These are phyloP conservation scores for Aspergillus panamensis DNA, from an alignment of 495 filamentous ascomycete species.

Conservation along the genomic window DNA sequence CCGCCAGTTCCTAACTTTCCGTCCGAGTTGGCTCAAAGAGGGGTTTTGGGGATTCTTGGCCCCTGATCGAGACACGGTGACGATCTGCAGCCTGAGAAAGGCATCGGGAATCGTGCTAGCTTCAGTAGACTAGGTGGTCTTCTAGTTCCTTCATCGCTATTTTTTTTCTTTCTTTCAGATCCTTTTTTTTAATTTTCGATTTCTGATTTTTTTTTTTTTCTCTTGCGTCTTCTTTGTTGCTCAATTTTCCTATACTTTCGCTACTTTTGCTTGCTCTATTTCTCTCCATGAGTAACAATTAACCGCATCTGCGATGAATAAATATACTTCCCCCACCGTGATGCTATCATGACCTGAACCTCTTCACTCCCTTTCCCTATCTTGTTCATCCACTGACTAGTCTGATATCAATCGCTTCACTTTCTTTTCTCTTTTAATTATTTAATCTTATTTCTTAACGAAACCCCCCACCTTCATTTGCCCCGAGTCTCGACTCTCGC, in stretches of 20 bases:
- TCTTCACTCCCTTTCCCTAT: not conserved
- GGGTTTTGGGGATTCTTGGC: slow-evolving; percentile 11
- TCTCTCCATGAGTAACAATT: not conserved
- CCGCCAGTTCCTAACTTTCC: slow-evolving; percentile 8
- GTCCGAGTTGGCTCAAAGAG: slow-evolving; percentile 12
- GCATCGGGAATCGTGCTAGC: slow-evolving; percentile 1
- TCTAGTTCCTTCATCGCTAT: slow-evolving; percentile 2
- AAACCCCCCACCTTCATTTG: slow-evolving; percentile 1
- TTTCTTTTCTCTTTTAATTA: not conserved
- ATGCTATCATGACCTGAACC: not conserved
- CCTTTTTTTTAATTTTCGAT: not conserved
- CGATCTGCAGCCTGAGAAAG: slow-evolving; percentile 21
- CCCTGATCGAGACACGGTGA: slow-evolving; percentile 18
- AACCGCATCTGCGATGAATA: not conserved
- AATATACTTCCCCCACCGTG: not conserved
- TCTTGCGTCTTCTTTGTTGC: slow-evolving; percentile 1
- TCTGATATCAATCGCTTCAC: not conserved
- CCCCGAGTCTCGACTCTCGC: not conserved
- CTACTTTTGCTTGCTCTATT: not conserved
- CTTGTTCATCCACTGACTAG: not conserved
- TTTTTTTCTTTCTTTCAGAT: not conserved
- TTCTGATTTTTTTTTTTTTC: slow-evolving; percentile 3
- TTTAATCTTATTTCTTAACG: not conserved
- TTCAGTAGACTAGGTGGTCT: not conserved
- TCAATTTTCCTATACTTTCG: not conserved